phyloP scores from a whole-genome alignment of 1,284 basidiomycete species.

The Exobasidium cylindrosporum region DNA sequence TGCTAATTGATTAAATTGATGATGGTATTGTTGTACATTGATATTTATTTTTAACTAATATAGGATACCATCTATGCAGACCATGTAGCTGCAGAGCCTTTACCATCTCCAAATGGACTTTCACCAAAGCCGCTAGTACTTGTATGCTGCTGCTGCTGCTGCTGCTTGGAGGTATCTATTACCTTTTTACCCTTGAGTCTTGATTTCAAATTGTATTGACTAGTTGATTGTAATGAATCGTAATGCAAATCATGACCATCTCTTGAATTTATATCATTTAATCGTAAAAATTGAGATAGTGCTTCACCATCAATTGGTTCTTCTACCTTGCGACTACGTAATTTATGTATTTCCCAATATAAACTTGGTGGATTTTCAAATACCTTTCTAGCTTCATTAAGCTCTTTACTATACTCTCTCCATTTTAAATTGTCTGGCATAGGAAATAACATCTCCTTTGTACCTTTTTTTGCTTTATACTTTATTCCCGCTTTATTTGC shows the following conservation, averaged over 20 bases:
- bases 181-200: too few relatives aligned
- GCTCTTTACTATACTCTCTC: constrained; percentile 39
- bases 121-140: background rate
- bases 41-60: too few relatives aligned
- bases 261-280: background rate
- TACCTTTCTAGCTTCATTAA: constrained; percentile 35
- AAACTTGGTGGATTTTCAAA: constrained; percentile 42
- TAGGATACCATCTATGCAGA: background rate
- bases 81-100: background rate
- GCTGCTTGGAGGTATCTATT: too few relatives aligned
- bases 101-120: background rate
- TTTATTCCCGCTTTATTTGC: background rate
- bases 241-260: too few relatives aligned
- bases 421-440: constrained; percentile 38
- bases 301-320: background rate
- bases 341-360: constrained; percentile 8
- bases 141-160: background rate
- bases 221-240: background rate
- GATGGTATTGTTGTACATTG: too few relatives aligned
- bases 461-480: background rate
- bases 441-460: constrained; percentile 9
- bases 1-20: too few relatives aligned
- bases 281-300: background rate
- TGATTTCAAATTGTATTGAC: too few relatives aligned
- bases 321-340: background rate